phyloP scores from a whole-genome alignment of 768 basidiomycete species.

The Gloeopeniophorella convolvens region DNA sequence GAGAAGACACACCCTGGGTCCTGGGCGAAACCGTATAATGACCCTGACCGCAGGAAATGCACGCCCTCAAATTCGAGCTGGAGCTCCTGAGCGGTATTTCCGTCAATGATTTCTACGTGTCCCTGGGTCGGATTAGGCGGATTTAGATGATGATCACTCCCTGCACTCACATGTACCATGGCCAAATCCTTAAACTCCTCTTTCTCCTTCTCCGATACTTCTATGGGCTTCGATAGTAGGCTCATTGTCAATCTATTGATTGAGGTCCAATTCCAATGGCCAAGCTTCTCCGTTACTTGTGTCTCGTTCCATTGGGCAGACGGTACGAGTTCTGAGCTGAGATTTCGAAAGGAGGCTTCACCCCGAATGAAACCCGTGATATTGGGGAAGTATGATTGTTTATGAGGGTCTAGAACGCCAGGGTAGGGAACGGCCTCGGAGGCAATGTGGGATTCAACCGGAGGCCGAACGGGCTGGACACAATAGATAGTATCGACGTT shows the following conservation, averaged over 20 bases:
- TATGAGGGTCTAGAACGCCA: slow-evolving; percentile 36
- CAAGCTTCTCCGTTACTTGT: slow-evolving; percentile 39
- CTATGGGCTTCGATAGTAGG: slow-evolving; percentile 51
- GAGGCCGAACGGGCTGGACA: slow-evolving; percentile 42
- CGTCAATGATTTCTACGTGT: slow-evolving; percentile 59
- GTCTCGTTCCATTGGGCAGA: slow-evolving; percentile 46
- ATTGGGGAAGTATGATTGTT: slow-evolving; percentile 63
- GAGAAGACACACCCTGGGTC: slow-evolving; percentile 51
- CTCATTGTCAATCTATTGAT: slow-evolving; percentile 59
- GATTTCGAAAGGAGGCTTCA: slow-evolving; percentile 53
- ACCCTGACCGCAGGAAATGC: slow-evolving; percentile 66
- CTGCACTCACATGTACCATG: slow-evolving; percentile 54
- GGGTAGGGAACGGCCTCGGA: slow-evolving; percentile 42
- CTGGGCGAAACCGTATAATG: slow-evolving; percentile 70
- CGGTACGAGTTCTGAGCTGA: slow-evolving; percentile 32
- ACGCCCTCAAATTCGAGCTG: slow-evolving; percentile 71
- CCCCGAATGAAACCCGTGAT: slow-evolving; percentile 77
- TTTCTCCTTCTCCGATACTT: slow-evolving; percentile 28
- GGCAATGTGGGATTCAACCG: slow-evolving; percentile 40
- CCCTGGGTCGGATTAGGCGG: slow-evolving; percentile 40
- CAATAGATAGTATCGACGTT: slow-evolving; percentile 5
- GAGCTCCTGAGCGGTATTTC: slow-evolving; percentile 47
- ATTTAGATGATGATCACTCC: not conserved
- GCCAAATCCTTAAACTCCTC: slow-evolving; percentile 41
- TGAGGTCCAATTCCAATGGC: slow-evolving; percentile 66